Evolutionary conservation across 75 land plant species (phyloP).

Genomic region (Pinus albicaulis): DNA sequence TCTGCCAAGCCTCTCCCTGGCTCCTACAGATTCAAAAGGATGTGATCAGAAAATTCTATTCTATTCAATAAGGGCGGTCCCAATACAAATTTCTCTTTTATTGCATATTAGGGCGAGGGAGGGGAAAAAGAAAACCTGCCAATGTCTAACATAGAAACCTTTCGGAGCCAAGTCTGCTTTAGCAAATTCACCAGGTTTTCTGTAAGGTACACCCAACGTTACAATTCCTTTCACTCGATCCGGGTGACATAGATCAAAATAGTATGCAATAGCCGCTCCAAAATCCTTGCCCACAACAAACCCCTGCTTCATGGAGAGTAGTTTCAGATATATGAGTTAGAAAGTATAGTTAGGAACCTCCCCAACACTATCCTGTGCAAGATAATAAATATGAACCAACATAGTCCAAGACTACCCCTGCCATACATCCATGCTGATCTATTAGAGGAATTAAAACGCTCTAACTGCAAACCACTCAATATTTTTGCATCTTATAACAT

Average conservation of each 20-base stretch:
- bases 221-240: slow-evolving; percentile 41
- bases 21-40: slow-evolving; percentile 25
- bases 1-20: slow-evolving; percentile 79
- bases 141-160: slow-evolving; percentile 56
- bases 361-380: too few species aligned
- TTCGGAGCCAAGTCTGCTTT: slow-evolving; percentile 14
- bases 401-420: too few species aligned
- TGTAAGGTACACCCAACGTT: slow-evolving; percentile 43
- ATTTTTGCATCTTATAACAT: too few species aligned
- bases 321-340: too few species aligned
- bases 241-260: slow-evolving; percentile 28
- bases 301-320: slow-evolving; percentile 14
- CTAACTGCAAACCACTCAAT: too few species aligned
- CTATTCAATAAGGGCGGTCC: too few species aligned
- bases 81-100: not conserved
- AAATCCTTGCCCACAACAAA: slow-evolving; percentile 58
- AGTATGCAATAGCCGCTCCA: slow-evolving; percentile 30
- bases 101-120: not conserved
- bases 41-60: not conserved
- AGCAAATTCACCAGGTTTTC: not conserved
- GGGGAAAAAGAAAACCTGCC: slow-evolving; percentile 16
- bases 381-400: too few species aligned
- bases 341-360: too few species aligned
- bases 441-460: too few species aligned
- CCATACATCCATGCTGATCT: too few species aligned